Base-by-base conservation (phyloP, 2,329 filamentous ascomycete genomes). In the Akanthomyces dipterigenus region DNA sequence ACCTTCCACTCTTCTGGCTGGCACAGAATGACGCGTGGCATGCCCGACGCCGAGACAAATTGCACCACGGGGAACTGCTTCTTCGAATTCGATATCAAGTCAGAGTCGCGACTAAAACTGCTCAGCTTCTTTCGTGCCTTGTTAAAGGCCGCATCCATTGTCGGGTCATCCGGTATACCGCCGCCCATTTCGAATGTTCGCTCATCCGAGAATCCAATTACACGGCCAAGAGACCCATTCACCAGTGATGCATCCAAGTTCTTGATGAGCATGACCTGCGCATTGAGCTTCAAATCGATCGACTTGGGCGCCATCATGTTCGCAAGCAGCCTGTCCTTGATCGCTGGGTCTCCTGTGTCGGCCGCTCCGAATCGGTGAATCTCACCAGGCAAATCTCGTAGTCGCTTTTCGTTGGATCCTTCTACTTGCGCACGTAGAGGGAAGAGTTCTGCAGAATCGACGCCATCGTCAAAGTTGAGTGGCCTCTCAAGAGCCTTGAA, bases 201-300 rank as follows among this genome's bases (percentile, higher is more conserved):
- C 62, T 76, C 73, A 42, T 76, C 75, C 3, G 74, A 73, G 62
- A 76, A 76, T 5, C 68, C 73, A 62, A 76, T 82, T 5, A 99
- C 89, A 64, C 89, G 93, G 26, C 95, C 95, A 11, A 99, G 80
- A 0, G 93, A 96, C 5, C 95, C 95, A 70, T 99, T 99, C 67
- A 98, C 95, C 0, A 99, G 82, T 0, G 85, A 88, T 43, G 96
- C 91, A 70, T 99, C 95, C 76, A 98, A 88, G 68, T 99, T 99
- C 75, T 99, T 99, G 80, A 99, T 97, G n/a, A 99, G 80, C 95
- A 99, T 99, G 49, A 99, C 96, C 71, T 99, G 96, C 0, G 95
- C 91, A 11, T 92, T 91, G 64, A 95, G 88, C 73, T 97, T 98
- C 34, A 99, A 77, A 38, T 89, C 85, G 22, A 99, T 84, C 0